Base-by-base conservation (phyloP, 1,284 basidiomycete genomes). In the Ustilago hordei region DNA sequence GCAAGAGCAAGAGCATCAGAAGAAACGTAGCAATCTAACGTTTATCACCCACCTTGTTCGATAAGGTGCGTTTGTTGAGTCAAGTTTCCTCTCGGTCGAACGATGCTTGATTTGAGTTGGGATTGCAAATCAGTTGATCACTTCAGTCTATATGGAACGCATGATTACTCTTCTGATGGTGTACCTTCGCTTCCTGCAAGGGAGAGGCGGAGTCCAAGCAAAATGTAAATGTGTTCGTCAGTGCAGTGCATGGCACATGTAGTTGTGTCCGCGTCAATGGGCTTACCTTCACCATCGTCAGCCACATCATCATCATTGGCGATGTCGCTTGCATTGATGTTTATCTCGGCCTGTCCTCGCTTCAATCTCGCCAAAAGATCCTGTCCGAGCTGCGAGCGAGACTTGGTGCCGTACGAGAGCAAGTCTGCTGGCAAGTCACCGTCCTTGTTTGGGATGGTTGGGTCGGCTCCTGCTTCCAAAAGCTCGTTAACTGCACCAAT, bases 381-480 rank as follows among this genome's bases (percentile, higher is more conserved):
- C 43, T 82, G 74, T 6, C 80, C 82, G 6, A 80, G 60, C 31
- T 72, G 52, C 32, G 79, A 66, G 50, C 77, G 60, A 7, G 73
- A 78, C 23, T 69, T 70, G 41, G 68, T 65, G 38, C 79, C 81
- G 39, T 78, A 78, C 7, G 60, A 77, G 41, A 52, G 80, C 38
- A 78, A 56, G 52, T 84, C 82, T 12, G 72, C 74, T n/a, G 84
- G 82, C 34, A 73, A 69, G 32, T 82, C 79, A n/a, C 81, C 79
- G 12, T 80, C 78, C 54, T 80, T 76, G 67, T 85, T 84, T 3
- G 55, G 66, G 9, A 78, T 73, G 5, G 72, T 57, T 15, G 84
- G 80, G 39, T 81, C 79, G 11, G 82, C 84, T 17, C 84, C 84
- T 28, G 82, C 79, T 35, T 82, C 81, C 56, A 85, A 63, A 3